Evolutionary conservation across 371 early-diverging fungal species (phyloP).

Genomic region (Mucor saturninus): DNA sequence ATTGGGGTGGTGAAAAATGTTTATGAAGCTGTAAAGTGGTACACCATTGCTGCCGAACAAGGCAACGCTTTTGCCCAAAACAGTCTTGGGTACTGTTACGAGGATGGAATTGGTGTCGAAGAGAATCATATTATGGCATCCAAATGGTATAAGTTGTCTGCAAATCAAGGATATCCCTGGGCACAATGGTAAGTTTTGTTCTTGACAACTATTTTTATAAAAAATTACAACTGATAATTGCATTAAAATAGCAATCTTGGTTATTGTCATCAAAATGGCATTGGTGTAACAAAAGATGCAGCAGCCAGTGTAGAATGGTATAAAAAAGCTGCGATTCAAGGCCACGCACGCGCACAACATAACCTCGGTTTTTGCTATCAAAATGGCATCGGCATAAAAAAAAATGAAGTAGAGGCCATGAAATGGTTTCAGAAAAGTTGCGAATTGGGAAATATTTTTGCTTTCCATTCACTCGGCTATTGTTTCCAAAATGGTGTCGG

Average conservation of each 20-base stretch:
- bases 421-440: conserved; percentile 77
- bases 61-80: conserved; percentile 86
- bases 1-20: conserved; percentile 73
- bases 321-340: conserved; percentile 75
- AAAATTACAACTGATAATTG: neutral
- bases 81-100: conserved; percentile 81
- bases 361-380: conserved; percentile 90
- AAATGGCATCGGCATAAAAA: conserved; percentile 76
- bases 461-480: conserved; percentile 85
- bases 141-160: conserved; percentile 78
- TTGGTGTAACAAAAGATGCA: conserved; percentile 71
- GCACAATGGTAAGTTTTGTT: conserved; percentile 48
- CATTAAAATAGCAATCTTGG: conserved; percentile 68
- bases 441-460: conserved; percentile 77
- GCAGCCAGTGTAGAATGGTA: conserved; percentile 82
- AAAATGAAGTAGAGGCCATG: conserved; percentile 68
- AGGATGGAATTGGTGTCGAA: conserved; percentile 75
- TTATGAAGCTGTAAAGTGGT: conserved; percentile 78
- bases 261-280: conserved; percentile 85
- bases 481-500: conserved; percentile 92
- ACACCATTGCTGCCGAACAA: conserved; percentile 68
- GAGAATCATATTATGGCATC: conserved; percentile 49
- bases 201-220: neutral
- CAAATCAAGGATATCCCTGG: conserved; percentile 60
- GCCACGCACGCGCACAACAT: conserved; percentile 83